These are phyloP conservation scores for Entomortierella chlamydospora DNA, from an alignment of 192 early-diverging fungal species.

Conservation along the genomic window DNA sequence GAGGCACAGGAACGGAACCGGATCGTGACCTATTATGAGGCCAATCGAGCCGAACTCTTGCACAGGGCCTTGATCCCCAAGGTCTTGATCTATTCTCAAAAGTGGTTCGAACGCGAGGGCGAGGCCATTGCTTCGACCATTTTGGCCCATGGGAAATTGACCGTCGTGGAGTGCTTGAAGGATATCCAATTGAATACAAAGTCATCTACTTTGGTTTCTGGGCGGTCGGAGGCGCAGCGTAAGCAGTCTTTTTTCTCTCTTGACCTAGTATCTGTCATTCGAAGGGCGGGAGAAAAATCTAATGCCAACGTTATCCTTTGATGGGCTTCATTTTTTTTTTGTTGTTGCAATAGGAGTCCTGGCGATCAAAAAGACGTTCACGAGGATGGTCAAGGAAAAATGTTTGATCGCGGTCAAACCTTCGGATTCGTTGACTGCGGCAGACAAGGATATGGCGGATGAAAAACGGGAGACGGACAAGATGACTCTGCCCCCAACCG, in stretches of 20 bases:
- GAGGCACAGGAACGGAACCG: conserved; percentile 68
- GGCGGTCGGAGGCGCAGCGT: conserved; percentile 26
- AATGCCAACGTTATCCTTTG: neutral
- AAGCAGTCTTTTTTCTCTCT: conserved; percentile 9
- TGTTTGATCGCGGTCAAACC: conserved; percentile 69
- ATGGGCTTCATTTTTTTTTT: neutral
- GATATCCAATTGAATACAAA: conserved; percentile 16
- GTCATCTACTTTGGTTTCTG: neutral
- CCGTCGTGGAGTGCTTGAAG: conserved; percentile 53
- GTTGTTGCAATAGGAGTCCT: neutral
- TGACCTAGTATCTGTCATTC: too few species aligned
- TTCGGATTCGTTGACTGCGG: conserved; percentile 68
- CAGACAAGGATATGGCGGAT: conserved; percentile 71
- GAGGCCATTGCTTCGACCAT: conserved; percentile 29
- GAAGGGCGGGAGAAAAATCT: too few species aligned
- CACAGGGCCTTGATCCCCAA: conserved; percentile 68
- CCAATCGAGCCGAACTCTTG: conserved; percentile 66
- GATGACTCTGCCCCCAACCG: conserved; percentile 66
- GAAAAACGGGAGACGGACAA: conserved; percentile 69
- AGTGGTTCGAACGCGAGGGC: conserved; percentile 71
- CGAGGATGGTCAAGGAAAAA: conserved; percentile 69
- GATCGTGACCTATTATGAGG: conserved; percentile 77
- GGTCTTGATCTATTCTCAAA: conserved; percentile 63
- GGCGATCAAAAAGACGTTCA: conserved; percentile 53
- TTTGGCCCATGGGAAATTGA: conserved; percentile 59